These are phyloP conservation scores for Phenoliferia sp. DNA, from an alignment of 1,284 basidiomycete species.

Conservation along the genomic window DNA sequence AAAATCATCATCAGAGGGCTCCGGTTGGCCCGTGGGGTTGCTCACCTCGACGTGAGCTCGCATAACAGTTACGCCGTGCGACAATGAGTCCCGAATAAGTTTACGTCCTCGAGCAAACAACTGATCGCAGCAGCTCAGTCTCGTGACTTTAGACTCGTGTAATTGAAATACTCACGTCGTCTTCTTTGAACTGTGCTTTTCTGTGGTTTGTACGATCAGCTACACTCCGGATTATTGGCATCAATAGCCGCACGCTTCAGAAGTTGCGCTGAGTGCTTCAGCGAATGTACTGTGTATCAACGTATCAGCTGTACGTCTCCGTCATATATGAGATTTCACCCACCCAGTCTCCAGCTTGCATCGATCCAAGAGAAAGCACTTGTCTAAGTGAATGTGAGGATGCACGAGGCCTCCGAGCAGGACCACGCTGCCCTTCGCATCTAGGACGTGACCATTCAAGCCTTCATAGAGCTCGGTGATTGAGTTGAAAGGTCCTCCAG, in stretches of 20 bases:
- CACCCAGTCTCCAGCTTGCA: neutral
- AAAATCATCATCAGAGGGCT: neutral
- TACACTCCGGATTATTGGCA: neutral
- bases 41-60: neutral
- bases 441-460: neutral
- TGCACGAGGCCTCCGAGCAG: neutral
- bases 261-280: neutral
- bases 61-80: neutral
- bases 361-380: neutral
- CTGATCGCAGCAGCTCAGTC: neutral
- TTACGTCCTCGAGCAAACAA: neutral
- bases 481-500: neutral
- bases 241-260: neutral
- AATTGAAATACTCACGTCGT: neutral
- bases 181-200: neutral
- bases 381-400: neutral
- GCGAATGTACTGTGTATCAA: neutral
- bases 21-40: too few relatives aligned
- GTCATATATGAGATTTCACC: neutral
- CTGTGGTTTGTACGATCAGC: neutral
- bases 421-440: neutral
- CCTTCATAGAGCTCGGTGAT: neutral
- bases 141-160: neutral
- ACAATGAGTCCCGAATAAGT: neutral
- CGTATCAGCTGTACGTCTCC: neutral